These are phyloP conservation scores for Emmonsiellopsis sp. DNA, from an alignment of 2,329 filamentous ascomycete species.

Conservation along the genomic window DNA sequence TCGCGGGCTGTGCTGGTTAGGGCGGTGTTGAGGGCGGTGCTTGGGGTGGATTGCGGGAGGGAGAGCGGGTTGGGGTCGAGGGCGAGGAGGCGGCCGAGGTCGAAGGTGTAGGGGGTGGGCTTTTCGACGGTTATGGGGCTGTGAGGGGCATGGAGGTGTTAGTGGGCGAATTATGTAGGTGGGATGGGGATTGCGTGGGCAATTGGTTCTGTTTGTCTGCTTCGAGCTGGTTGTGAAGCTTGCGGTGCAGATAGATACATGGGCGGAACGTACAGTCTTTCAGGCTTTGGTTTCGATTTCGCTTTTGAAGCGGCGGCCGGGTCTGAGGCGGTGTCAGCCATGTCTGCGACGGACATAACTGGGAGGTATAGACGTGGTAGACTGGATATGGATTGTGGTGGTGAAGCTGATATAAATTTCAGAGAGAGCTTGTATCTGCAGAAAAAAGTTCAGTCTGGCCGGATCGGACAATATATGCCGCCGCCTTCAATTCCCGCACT, in stretches of 20 bases:
- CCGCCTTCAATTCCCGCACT: background rate
- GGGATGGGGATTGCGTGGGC: background rate
- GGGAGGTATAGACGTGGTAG: constrained; percentile 1
- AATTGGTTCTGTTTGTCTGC: constrained; percentile 2
- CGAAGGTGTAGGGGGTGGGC: constrained; percentile 84
- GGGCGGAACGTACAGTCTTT: constrained; percentile 30
- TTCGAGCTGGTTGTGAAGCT: constrained; percentile 1
- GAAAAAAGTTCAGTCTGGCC: no score
- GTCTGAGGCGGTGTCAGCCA: constrained; percentile 15
- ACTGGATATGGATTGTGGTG: background rate
- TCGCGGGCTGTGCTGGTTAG: constrained; percentile 72
- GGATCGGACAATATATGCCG: background rate
- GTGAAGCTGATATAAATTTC: background rate
- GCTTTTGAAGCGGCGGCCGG: background rate
- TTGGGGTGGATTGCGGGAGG: constrained; percentile 35
- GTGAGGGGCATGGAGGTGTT: constrained; percentile 5
- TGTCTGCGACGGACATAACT: constrained; percentile 22
- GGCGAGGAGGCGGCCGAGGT: constrained; percentile 77
- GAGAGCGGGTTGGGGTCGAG: constrained; percentile 78
- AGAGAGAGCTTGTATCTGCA: no score
- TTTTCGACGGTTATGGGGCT: constrained; percentile 61
- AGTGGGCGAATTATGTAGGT: constrained; percentile 2
- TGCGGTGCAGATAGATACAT: background rate
- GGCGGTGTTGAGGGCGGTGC: constrained; percentile 50
- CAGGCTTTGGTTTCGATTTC: constrained; percentile 22